Conservation (phyloP, 306 rosid genomes). For the Cucurbita maxima region DNA sequence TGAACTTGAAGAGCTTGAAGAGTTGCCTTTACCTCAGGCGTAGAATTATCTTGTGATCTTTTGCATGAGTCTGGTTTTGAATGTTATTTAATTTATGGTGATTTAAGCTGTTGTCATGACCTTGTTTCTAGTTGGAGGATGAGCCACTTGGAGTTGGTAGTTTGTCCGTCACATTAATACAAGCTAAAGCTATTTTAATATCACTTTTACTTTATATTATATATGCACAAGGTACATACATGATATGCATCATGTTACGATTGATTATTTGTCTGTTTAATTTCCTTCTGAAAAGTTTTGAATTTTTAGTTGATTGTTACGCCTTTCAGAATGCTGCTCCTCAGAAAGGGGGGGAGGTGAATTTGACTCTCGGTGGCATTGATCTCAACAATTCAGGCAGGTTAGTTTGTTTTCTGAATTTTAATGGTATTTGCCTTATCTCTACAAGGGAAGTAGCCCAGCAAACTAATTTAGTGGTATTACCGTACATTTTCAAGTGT, state of each 20-base stretch:
- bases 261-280: background rate
- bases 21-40: background rate
- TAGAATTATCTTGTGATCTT: background rate
- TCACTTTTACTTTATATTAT: background rate
- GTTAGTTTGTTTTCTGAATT: slow-evolving; percentile 50
- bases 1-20: background rate
- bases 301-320: background rate
- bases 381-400: slow-evolving; percentile 99
- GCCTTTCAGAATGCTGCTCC: slow-evolving; percentile 50
- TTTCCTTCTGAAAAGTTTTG: background rate
- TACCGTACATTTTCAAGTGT: slow-evolving; percentile 47
- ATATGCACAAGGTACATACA: background rate
- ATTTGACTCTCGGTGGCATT: slow-evolving; percentile 96
- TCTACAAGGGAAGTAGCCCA: slow-evolving; percentile 1
- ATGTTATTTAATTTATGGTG: background rate
- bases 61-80: background rate
- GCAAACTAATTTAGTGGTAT: slow-evolving; percentile 19
- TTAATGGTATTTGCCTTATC: slow-evolving; percentile 1
- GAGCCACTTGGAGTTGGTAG: background rate
- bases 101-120: background rate
- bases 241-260: background rate
- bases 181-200: background rate
- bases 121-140: slow-evolving; percentile 4
- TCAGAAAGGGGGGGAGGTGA: slow-evolving; percentile 71
- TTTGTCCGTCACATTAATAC: background rate